Evolutionary conservation across 345 rosid species (phyloP).

Genomic region (Salix brachista): DNA sequence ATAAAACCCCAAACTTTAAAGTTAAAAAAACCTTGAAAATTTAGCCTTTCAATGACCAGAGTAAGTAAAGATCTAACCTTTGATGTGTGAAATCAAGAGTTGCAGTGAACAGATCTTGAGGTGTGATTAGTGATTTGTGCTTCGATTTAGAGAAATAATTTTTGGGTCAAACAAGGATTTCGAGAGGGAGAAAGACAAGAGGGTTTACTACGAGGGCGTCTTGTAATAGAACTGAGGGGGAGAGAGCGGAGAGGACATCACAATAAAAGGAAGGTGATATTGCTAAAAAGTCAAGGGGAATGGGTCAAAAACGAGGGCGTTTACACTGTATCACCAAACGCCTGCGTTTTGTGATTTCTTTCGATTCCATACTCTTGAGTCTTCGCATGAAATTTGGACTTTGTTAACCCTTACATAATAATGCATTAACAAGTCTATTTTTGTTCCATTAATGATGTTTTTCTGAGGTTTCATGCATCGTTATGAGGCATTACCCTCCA

Average conservation of each 20-base stretch:
- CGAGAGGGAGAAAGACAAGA: background rate
- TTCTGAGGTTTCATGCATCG: background rate
- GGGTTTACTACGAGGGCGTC: constrained; percentile 7
- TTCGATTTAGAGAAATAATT: constrained; percentile 21
- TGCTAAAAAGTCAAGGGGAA: background rate
- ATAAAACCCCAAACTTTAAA: background rate
- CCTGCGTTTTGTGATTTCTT: background rate
- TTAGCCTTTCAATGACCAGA: background rate
- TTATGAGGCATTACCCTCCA: too few species aligned
- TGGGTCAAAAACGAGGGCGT: constrained; percentile 23
- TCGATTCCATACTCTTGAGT: background rate
- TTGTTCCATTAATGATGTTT: background rate
- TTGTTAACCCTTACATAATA: too few species aligned
- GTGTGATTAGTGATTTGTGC: constrained; percentile 5
- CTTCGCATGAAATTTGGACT: background rate
- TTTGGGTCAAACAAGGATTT: background rate
- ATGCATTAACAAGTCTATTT: background rate
- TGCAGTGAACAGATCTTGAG: constrained; percentile 27
- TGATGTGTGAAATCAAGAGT: constrained; percentile 16
- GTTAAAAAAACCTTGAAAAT: background rate
- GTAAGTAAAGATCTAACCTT: constrained; percentile 38
- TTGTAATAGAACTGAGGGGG: background rate
- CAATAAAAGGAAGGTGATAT: constrained; percentile 7
- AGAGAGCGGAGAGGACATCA: constrained; percentile 7
- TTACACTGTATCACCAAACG: constrained; percentile 3